phyloP scores from a whole-genome alignment of 192 early-diverging fungal genomes.

The Coemansia brasiliensis region DNA sequence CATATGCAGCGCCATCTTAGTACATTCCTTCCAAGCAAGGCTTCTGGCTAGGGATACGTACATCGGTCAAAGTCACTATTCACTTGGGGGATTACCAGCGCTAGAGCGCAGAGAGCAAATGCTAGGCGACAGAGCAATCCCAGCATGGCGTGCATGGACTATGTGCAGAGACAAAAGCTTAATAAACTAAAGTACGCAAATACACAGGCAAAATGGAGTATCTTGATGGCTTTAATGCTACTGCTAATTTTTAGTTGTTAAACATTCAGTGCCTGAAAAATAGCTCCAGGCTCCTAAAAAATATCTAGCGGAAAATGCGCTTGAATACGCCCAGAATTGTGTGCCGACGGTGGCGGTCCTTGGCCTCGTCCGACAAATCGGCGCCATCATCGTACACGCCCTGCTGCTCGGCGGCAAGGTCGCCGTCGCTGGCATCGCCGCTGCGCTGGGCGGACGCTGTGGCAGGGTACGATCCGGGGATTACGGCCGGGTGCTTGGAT shows the following conservation, averaged over 20 bases:
- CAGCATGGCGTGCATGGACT: not conserved
- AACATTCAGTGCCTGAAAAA: not conserved
- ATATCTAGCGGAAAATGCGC: conserved; percentile 47
- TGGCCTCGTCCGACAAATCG: conserved; percentile 30
- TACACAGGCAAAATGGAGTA: too few relatives aligned
- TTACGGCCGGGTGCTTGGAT: conserved; percentile 15
- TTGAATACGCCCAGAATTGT: conserved; percentile 52
- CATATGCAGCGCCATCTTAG: not conserved
- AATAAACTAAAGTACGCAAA: too few relatives aligned
- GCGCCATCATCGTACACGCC: conserved; percentile 17
- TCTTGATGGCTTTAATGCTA: too few relatives aligned
- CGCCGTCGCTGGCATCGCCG: conserved; percentile 24
- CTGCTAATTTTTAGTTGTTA: too few relatives aligned
- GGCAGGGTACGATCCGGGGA: conserved; percentile 44
- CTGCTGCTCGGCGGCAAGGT: conserved; percentile 11
- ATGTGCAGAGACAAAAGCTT: not conserved
- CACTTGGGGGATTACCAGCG: conserved; percentile 4
- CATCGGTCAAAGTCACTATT: conserved; percentile 31
- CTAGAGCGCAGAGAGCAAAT: conserved; percentile 1
- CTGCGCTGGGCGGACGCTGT: conserved; percentile 7
- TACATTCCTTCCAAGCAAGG: not conserved
- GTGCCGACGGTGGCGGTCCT: conserved; percentile 44
- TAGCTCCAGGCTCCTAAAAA: not conserved
- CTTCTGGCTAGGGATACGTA: too few relatives aligned
- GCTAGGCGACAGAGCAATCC: not conserved